Conservation (phyloP, 2,329 filamentous ascomycete genomes). For the Colletotrichum viniferum region DNA sequence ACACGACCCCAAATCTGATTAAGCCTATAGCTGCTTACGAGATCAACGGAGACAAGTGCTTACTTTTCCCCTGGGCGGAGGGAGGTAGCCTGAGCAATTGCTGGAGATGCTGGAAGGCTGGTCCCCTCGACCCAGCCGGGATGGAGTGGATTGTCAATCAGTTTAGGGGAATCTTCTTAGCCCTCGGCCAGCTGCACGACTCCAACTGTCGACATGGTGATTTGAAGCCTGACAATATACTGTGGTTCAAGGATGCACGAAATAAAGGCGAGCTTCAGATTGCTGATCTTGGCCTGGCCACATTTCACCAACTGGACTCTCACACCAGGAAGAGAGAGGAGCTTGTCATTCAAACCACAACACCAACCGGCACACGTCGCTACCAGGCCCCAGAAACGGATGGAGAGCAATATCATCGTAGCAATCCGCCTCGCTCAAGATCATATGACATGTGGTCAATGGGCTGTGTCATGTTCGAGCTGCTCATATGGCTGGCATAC, state of each 20-base stretch:
- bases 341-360: neutral
- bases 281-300: neutral
- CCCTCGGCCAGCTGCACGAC: neutral
- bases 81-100: neutral
- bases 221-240: constrained; percentile 10
- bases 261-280: neutral
- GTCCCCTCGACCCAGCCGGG: neutral
- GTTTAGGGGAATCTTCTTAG: neutral
- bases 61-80: neutral
- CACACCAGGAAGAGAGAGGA: neutral
- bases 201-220: neutral
- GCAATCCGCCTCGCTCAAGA: neutral
- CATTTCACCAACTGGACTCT: neutral
- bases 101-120: neutral
- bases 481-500: neutral
- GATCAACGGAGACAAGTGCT: neutral
- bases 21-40: neutral
- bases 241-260: neutral
- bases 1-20: neutral
- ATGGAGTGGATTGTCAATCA: neutral
- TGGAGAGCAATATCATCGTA: neutral
- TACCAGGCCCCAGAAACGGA: neutral
- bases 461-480: neutral
- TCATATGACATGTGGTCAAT: neutral
- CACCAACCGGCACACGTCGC: neutral